A percentile compares a stretch with the other conserved stretches of the same genome.
These are phyloP conservation scores for Penicillium cinerascens DNA, from an alignment of 495 filamentous ascomycete species.

Conservation along the genomic window DNA sequence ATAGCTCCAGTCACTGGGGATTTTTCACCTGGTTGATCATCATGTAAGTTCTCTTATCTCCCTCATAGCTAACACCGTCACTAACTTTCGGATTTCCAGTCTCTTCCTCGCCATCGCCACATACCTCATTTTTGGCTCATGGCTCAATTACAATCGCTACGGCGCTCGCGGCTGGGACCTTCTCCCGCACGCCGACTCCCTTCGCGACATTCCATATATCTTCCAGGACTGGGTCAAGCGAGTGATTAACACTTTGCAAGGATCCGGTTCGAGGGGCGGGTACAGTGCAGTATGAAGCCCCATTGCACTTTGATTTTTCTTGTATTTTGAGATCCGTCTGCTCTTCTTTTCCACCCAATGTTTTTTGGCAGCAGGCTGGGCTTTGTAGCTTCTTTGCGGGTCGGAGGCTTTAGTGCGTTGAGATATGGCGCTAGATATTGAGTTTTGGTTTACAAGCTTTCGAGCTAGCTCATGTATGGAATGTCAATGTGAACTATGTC, in stretches of 20 bases:
- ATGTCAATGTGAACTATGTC: not conserved
- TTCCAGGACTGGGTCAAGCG: slow-evolving; percentile 80
- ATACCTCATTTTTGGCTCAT: slow-evolving; percentile 96
- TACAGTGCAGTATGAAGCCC: slow-evolving; percentile 80
- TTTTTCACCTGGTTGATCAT: slow-evolving; percentile 98
- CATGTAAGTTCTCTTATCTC: slow-evolving; percentile 59
- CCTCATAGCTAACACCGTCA: not conserved
- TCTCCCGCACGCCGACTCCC: slow-evolving; percentile 86
- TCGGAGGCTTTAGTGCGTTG: not conserved
- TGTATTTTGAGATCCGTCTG: not conserved
- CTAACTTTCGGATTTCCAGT: slow-evolving; percentile 29
- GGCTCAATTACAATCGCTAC: slow-evolving; percentile 98
- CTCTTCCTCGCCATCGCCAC: slow-evolving; percentile 80
- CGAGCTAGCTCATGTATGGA: not conserved
- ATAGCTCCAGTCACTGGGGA: slow-evolving; percentile 61
- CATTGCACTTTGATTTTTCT: not conserved
- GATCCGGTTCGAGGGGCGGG: slow-evolving; percentile 73
- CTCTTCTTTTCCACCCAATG: not conserved
- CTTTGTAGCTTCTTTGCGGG: not conserved
- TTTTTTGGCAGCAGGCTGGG: not conserved
- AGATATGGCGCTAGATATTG: not conserved
- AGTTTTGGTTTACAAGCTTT: not conserved
- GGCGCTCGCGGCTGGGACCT: slow-evolving; percentile 94
- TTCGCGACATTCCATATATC: slow-evolving; percentile 89
- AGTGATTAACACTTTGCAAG: slow-evolving; percentile 80